These are phyloP conservation scores for Metschnikowia borealis DNA, from an alignment of 805 yeast genomes.

Conservation along the genomic window DNA sequence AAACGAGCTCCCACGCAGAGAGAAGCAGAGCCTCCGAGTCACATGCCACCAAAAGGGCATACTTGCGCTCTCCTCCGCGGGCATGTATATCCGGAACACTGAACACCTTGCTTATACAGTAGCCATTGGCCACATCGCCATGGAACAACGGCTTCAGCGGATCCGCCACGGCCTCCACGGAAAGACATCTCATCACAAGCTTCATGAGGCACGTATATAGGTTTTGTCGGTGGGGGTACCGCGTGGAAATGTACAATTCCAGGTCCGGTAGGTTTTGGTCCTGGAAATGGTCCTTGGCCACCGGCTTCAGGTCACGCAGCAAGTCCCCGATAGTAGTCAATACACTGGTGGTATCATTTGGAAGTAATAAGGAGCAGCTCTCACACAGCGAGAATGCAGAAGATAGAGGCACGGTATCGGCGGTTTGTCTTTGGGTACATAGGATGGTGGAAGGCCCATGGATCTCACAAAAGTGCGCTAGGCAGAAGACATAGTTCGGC, in stretches of 20 bases:
- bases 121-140: conserved; percentile 60
- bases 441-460: conserved; percentile 69
- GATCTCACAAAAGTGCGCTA: conserved; percentile 75
- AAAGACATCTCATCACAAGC: conserved; percentile 57
- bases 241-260: conserved; percentile 47
- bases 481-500: conserved; percentile 45
- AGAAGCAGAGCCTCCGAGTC: conserved; percentile 52
- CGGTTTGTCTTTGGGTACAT: conserved; percentile 49
- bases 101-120: conserved; percentile 56
- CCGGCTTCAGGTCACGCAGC: not conserved
- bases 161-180: conserved; percentile 63
- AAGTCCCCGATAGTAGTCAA: conserved; percentile 13
- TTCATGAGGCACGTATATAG: conserved; percentile 54
- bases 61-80: conserved; percentile 70
- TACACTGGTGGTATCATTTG: conserved; percentile 29
- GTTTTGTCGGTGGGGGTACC: conserved; percentile 49
- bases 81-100: conserved; percentile 63
- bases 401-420: conserved; percentile 35
- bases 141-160: conserved; percentile 57
- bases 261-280: conserved; percentile 14
- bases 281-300: conserved; percentile 34
- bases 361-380: conserved; percentile 56
- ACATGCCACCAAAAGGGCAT: conserved; percentile 53
- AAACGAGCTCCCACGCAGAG: conserved; percentile 52
- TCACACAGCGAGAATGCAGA: conserved; percentile 48